Evolutionary conservation across 164 flowering plant species (phyloP), one percentile per base, ranked within the genome.

Genomic region (Chloranthus sessilifolius): DNA sequence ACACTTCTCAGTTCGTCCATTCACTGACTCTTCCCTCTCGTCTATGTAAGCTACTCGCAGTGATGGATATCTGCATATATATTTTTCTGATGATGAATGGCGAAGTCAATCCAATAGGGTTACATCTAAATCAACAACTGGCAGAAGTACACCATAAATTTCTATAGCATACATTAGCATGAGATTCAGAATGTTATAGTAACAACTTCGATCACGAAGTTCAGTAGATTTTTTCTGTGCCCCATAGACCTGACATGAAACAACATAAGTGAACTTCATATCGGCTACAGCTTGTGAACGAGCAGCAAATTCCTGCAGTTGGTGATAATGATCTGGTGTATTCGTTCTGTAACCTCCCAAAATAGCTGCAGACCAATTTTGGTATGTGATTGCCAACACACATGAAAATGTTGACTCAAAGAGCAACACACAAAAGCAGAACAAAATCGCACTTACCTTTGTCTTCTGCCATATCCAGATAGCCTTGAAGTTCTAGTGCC

Each of bases 241-340:
- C 42, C 99, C 99, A 70, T 87, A 94, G 21, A 86, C 53, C 65
- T 94, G 99, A 66, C 99, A 94, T 39, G 99, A 94, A 56, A 94
- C 99, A 63, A 94, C 97, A 67, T 89, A 94, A 19, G 96, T 94
- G 72, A 94, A 94, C 72, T 94, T 94, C 74, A 89, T 59, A 75
- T 89, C 95, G 7, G 92, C 88, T 15, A 89, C 61, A 41, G 99
- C 99, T 56, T 69, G 76, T 28, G 82, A 74, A 53, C 29, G 68
- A 23, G 77, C 78, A 51, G 47, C 47, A 34, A 27, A 49, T 52
- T 43, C 65, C 22, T 62, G 56, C 6, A 73, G 68, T 12, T 55
- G 58, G 34, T 68, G 60, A 53, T 53, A 48, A 28, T 34, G 36
- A 37, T n/a, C n/a, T n/a, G n/a, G n/a, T n/a, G n/a, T n/a, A n/a